A percentile compares a stretch with the other conserved stretches of the same genome.
Evolutionary conservation across 257 asterid species (phyloP).

Genomic region (Fraxinus cuspidata): DNA sequence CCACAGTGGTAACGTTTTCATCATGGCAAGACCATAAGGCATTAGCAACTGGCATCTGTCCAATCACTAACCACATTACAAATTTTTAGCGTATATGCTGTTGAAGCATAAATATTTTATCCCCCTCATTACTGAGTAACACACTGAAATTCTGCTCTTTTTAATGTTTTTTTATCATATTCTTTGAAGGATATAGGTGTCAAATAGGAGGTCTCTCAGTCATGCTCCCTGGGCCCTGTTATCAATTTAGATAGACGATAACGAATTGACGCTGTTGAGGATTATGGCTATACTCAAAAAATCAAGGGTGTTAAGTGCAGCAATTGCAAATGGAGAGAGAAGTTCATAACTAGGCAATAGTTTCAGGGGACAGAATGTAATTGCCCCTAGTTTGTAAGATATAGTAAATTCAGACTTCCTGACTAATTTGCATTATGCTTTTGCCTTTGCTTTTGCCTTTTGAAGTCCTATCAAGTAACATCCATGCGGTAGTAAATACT

Average conservation of each 20-base stretch:
- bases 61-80: not conserved
- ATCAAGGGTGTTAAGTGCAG: not conserved
- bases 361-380: not conserved
- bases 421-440: not conserved
- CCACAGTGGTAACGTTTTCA: not conserved
- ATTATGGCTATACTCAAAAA: not conserved
- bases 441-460: no score
- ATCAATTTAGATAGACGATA: not conserved
- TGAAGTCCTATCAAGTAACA: not conserved
- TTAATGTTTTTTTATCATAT: not conserved
- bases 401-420: not conserved
- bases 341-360: not conserved
- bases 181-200: not conserved
- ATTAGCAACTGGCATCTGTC: not conserved
- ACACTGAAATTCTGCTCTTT: not conserved
- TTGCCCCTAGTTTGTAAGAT: not conserved
- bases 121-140: not conserved
- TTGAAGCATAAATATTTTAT: not conserved
- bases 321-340: not conserved
- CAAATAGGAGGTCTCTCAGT: not conserved
- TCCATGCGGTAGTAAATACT: not conserved
- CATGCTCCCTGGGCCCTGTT: not conserved
- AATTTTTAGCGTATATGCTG: not conserved
- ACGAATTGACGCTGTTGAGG: not conserved
- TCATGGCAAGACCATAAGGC: not conserved